A percentile compares a stretch with the other conserved stretches of the same genome.
Evolutionary conservation across 805 yeast genomes (phyloP).

Genomic region (Metschnikowia gelsemii): DNA sequence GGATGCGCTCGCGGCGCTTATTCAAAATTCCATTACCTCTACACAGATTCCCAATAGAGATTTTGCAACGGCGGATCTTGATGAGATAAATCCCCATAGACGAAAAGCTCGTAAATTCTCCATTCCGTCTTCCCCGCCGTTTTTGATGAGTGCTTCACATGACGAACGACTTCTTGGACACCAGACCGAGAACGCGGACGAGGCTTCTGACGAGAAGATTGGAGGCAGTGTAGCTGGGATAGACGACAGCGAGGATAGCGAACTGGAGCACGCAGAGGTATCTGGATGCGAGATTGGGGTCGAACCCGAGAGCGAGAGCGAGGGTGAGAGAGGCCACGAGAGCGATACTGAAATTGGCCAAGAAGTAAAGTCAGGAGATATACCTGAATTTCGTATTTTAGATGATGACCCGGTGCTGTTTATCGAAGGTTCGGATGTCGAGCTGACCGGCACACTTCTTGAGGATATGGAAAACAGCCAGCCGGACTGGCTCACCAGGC

Average conservation of each 20-base stretch:
- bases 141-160: background rate
- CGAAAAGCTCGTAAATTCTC: constrained; percentile 2
- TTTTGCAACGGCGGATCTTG: background rate
- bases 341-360: background rate
- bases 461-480: constrained; percentile 13
- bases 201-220: constrained; percentile 5
- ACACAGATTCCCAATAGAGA: constrained; percentile 11
- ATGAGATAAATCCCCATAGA: background rate
- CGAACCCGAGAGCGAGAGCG: background rate
- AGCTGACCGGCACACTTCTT: constrained; percentile 25
- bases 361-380: background rate
- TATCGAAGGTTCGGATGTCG: constrained; percentile 37
- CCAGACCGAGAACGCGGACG: background rate
- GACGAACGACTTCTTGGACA: background rate
- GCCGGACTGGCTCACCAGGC: constrained; percentile 16
- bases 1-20: constrained; percentile 12
- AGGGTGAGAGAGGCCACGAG: constrained; percentile 1
- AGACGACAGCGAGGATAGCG: background rate
- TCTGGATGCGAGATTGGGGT: background rate
- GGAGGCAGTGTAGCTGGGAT: background rate
- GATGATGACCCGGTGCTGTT: constrained; percentile 19
- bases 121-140: constrained; percentile 18
- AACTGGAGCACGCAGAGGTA: background rate
- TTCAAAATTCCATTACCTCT: constrained; percentile 16
- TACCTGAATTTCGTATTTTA: background rate